Base-by-base conservation (phyloP, 225 moss, liverwort and hornwort genomes). In the Antitrichia curtipendula region DNA sequence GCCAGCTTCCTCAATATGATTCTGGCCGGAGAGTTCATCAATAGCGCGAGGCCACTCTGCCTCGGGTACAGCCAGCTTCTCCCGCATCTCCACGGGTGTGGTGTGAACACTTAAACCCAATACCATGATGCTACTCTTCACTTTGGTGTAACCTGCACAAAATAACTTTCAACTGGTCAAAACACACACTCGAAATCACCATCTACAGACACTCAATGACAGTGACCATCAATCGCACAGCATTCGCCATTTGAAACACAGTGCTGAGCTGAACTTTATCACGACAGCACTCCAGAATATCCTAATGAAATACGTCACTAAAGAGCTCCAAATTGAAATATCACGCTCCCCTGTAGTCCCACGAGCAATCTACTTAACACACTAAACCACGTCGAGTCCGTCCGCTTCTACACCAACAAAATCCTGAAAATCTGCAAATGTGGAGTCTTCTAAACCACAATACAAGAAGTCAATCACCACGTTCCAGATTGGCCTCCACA, bases 111-210 rank as follows among this genome's bases (percentile, higher is more conserved):
- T 98, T 28, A 98, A 90, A 5, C 98, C 98, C 90, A 98, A 59
- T 34, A 98, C 98, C 89, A 98, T 86, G 77, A 98, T 97, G 69
- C 96, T 98, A 92, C 96, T 97, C 84, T 98, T 98, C 49, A 94
- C 95, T 80, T 92, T 95, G 4, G 95, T 96, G 62, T 98, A 98
- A 65, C 96, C 96, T 98, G 96, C 84, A 79, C 76, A 86, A 50
- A 68, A 70, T 9, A n/a, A 8, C 4, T 50, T 49, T 27, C 32
- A 32, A 45, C 62, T 17, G 58, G 52, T 85, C 91, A 91, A n/a
- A 47, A 64, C 22, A 72, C 21, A 72, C 20, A 60, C 62, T 85
- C 56, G 24, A 15, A 57, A 41, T 15, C 79, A 72, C 49, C 52
- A 79, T 34, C 59, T 21, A 15, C 60, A 83, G 22, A 40, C 4